These are phyloP conservation scores for Solanum tacnaense DNA, from an alignment of 257 asterid species.

Conservation along the genomic window DNA sequence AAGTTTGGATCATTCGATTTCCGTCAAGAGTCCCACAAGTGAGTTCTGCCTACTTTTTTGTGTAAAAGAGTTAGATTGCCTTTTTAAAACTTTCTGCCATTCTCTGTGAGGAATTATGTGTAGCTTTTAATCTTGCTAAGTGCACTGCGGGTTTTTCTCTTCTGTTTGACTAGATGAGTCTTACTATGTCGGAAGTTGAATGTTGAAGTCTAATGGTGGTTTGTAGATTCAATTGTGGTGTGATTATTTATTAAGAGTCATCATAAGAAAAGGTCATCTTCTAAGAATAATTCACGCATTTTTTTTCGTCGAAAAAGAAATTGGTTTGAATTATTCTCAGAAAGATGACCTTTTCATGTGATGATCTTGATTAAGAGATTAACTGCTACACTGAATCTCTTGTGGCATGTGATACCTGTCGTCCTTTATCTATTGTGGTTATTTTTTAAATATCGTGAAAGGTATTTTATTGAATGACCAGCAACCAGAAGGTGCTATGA, in stretches of 20 bases:
- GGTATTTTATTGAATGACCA: not conserved
- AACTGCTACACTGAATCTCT: not conserved
- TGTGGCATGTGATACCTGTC: not conserved
- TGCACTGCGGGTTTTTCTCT: not conserved
- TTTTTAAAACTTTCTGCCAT: not conserved
- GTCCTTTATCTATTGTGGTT: not conserved
- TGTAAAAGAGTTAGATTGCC: not conserved
- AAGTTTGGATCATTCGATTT: constrained; percentile 45
- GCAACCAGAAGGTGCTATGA: not conserved
- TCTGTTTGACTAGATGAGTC: not conserved
- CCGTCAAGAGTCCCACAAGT: constrained; percentile 56
- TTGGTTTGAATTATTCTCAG: not conserved
- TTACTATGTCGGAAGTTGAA: not conserved
- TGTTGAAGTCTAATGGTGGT: not conserved
- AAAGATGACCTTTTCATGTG: not conserved
- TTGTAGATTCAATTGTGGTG: not conserved
- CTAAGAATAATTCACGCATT: not conserved
- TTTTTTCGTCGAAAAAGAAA: not conserved
- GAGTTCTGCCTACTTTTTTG: constrained; percentile 16
- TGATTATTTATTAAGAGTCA: not conserved
- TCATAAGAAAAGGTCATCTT: not conserved
- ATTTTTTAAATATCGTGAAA: not conserved
- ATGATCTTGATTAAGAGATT: not conserved
- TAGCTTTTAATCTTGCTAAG: not conserved
- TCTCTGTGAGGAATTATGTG: not conserved